phyloP scores from a whole-genome alignment of 768 basidiomycete genomes.

The Boletus fagicola region DNA sequence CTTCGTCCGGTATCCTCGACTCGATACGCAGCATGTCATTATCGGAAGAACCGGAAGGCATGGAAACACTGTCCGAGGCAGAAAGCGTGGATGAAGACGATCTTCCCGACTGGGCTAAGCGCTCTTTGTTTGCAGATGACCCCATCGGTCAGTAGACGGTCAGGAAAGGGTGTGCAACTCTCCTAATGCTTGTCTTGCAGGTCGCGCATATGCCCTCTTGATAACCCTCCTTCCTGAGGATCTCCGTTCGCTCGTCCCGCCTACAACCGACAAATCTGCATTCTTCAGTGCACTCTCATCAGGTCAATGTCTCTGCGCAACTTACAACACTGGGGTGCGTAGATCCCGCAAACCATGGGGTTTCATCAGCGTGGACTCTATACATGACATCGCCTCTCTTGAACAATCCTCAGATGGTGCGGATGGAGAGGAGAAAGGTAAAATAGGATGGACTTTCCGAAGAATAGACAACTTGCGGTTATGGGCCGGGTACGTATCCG shows the following conservation, averaged over 20 bases:
- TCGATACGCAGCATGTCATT: slow-evolving; percentile 49
- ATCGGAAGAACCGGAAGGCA: slow-evolving; percentile 57
- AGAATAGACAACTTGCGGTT: slow-evolving; percentile 81
- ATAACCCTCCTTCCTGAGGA: slow-evolving; percentile 55
- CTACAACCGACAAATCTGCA: slow-evolving; percentile 30
- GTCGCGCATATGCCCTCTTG: slow-evolving; percentile 63
- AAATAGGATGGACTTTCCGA: slow-evolving; percentile 79
- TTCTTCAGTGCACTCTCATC: slow-evolving; percentile 63
- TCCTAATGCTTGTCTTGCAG: slow-evolving; percentile 36
- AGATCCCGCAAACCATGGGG: slow-evolving; percentile 86
- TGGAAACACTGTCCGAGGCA: slow-evolving; percentile 42
- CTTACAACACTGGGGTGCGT: slow-evolving; percentile 80
- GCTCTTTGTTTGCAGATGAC: slow-evolving; percentile 51
- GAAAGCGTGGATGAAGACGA: slow-evolving; percentile 64
- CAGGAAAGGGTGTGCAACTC: slow-evolving; percentile 1
- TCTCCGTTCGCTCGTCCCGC: slow-evolving; percentile 43
- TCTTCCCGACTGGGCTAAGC: slow-evolving; percentile 76
- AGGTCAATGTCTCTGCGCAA: slow-evolving; percentile 75
- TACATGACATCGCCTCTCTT: slow-evolving; percentile 76
- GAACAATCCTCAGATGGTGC: slow-evolving; percentile 46
- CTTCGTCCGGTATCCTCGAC: slow-evolving; percentile 53
- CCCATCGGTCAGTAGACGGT: slow-evolving; percentile 51
- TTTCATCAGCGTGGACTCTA: slow-evolving; percentile 70
- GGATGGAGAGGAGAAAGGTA: slow-evolving; percentile 41
- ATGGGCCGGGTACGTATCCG: slow-evolving; percentile 72